These are phyloP conservation scores for Clonostachys rosea DNA, from an alignment of 2,329 filamentous ascomycete genomes.

Conservation along the genomic window DNA sequence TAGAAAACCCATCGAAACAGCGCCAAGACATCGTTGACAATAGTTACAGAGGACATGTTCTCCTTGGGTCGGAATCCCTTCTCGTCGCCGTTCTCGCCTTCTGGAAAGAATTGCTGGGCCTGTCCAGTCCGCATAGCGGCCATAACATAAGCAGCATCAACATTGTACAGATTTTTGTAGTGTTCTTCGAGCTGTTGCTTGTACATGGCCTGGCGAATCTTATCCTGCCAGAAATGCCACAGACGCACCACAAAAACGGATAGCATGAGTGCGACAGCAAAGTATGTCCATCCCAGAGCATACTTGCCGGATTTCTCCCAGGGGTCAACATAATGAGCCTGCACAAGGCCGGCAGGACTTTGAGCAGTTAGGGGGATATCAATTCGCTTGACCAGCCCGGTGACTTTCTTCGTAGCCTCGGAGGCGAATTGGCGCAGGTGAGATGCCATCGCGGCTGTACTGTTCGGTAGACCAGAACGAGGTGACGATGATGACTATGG, in stretches of 20 bases:
- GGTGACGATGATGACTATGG: not conserved
- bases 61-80: conserved; percentile 58
- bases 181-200: conserved; percentile 74
- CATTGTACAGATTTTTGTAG: conserved; percentile 47
- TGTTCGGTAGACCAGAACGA: not conserved
- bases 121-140: conserved; percentile 42
- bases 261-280: conserved; percentile 68
- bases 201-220: conserved; percentile 83
- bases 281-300: conserved; percentile 83
- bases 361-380: conserved; percentile 54
- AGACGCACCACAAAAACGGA: conserved; percentile 65
- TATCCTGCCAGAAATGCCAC: conserved; percentile 91
- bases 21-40: conserved; percentile 76
- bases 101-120: conserved; percentile 70
- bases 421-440: conserved; percentile 22
- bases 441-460: conserved; percentile 30
- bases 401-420: conserved; percentile 24
- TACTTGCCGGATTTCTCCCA: conserved; percentile 84
- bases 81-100: conserved; percentile 52
- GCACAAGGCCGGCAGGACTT: conserved; percentile 56
- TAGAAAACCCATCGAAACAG: conserved; percentile 87
- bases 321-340: conserved; percentile 67
- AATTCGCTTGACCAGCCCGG: conserved; percentile 47
- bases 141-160: conserved; percentile 41
- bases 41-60: conserved; percentile 69